phyloP scores from a whole-genome alignment of 352 stramenopile genomes.

The Stramenopiles sp. region DNA sequence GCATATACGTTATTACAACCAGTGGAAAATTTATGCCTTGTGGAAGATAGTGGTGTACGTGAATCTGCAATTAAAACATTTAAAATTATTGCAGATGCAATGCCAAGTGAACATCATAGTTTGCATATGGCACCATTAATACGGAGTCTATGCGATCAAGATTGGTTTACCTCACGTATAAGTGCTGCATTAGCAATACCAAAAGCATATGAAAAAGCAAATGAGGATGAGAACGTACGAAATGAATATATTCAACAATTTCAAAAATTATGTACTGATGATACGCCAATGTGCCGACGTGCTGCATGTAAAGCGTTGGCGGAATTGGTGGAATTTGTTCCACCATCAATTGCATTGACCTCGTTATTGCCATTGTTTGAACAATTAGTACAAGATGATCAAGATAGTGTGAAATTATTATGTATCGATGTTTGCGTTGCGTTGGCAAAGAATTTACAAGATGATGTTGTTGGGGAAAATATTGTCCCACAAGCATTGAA shows the following conservation, averaged over 20 bases:
- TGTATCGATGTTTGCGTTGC: slow-evolving; percentile 86
- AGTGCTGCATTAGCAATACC: slow-evolving; percentile 51
- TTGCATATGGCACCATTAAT: slow-evolving; percentile 41
- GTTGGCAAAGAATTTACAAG: slow-evolving; percentile 53
- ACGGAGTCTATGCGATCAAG: slow-evolving; percentile 65
- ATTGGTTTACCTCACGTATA: slow-evolving; percentile 77
- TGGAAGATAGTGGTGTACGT: slow-evolving; percentile 82
- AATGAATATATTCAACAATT: slow-evolving; percentile 29
- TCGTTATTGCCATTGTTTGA: slow-evolving; percentile 63
- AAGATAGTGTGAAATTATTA: slow-evolving; percentile 91
- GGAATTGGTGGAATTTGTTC: slow-evolving; percentile 38
- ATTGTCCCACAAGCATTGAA: slow-evolving; percentile 70
- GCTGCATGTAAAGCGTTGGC: slow-evolving; percentile 63
- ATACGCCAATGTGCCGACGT: slow-evolving; percentile 90
- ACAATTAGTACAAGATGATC: slow-evolving; percentile 55
- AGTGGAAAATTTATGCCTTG: slow-evolving; percentile 68
- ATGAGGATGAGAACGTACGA: slow-evolving; percentile 28
- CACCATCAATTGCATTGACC: slow-evolving; percentile 42
- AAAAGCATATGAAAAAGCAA: slow-evolving; percentile 38
- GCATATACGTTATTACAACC: slow-evolving; percentile 70
- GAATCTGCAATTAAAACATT: slow-evolving; percentile 64
- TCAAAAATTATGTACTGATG: slow-evolving; percentile 73
- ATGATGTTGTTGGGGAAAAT: slow-evolving; percentile 41
- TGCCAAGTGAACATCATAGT: not conserved
- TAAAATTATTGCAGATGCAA: slow-evolving; percentile 47